Base-by-base conservation (phyloP, 495 filamentous ascomycete species). In the Thermochaetoides thermophila region DNA sequence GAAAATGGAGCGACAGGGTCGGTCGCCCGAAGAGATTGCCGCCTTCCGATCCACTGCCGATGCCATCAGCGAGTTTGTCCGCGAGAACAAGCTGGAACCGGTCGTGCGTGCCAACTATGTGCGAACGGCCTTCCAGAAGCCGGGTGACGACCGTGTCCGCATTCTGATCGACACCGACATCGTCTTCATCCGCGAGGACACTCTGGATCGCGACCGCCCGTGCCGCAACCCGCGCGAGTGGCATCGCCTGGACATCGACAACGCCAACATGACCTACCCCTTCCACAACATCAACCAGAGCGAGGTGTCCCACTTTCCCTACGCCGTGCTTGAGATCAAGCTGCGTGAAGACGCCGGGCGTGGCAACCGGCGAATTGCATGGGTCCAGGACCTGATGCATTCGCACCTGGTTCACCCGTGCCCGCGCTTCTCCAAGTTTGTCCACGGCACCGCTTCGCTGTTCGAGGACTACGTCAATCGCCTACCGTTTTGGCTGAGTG, bases 391-490 rank as follows among this genome's bases (percentile, higher is more conserved):
- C 39, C 60, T 97, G 33, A 92, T 89, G 73, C 66, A 70, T 28
- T 92, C 84, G 7, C 89, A 97, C 49, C 71, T 97, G 11, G 80
- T 97, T 30, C 84, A 89, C 53, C 74, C 81, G 31, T 77, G 78
- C 3, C 81, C 86, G 3, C 72, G 82, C 15, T 97, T 97, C 59
- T 92, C 84, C 25, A 97, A 97, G 50, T 96, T 96, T 46, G 80
- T 87, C 14, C 89, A 97, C 44, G 89, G 91, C 38, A 75, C 91
- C 2, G 85, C 86, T 9, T 72, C 75, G 23, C 63, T 96, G 6
- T 96, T 94, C 46, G 91, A 96, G 38, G 91, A 96, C 50, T 64
- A 92, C 49, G 87, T 97, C 53, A 96, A 96, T 58, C 83, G 69
- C 36, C 75, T 97, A 37, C 89, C 89, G 4, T 94, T 96, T 66